Conservation (phyloP, 2,329 filamentous ascomycete species). For the Xylariaceae sp. region DNA sequence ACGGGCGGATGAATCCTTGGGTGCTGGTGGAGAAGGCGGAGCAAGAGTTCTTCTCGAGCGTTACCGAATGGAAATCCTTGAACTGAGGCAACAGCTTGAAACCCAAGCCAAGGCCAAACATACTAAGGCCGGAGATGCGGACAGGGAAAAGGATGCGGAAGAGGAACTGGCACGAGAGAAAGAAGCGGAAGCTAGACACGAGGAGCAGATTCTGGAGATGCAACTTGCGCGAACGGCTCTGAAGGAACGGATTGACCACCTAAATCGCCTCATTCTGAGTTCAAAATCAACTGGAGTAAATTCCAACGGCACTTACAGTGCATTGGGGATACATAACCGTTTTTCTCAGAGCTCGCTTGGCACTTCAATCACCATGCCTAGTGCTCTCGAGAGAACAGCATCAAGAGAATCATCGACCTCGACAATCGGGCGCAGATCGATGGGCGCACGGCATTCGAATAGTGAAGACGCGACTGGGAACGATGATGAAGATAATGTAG, state of each 20-base stretch:
- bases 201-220: slow-evolving; percentile 98
- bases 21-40: slow-evolving; percentile 74
- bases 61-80: slow-evolving; percentile 88
- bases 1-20: slow-evolving; percentile 83
- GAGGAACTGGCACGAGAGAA: slow-evolving; percentile 70
- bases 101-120: slow-evolving; percentile 68
- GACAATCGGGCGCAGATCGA: slow-evolving; percentile 54
- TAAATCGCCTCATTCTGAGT: slow-evolving; percentile 90
- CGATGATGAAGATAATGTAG: slow-evolving; percentile 66
- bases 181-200: slow-evolving; percentile 80
- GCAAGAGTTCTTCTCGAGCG: slow-evolving; percentile 85
- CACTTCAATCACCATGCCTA: slow-evolving; percentile 67
- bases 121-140: slow-evolving; percentile 59
- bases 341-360: slow-evolving; percentile 61
- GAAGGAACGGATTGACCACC: slow-evolving; percentile 94
- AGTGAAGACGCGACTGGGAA: slow-evolving; percentile 39
- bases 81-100: slow-evolving; percentile 76
- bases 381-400: slow-evolving; percentile 56
- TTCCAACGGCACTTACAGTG: slow-evolving; percentile 65
- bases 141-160: slow-evolving; percentile 59
- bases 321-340: slow-evolving; percentile 60
- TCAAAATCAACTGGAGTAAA: slow-evolving; percentile 97
- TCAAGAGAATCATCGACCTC: slow-evolving; percentile 64
- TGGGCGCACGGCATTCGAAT: slow-evolving; percentile 43
- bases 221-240: slow-evolving; percentile 91